A percentile compares a stretch with the other conserved stretches of the same genome.
Conservation (phyloP, 495 filamentous ascomycete genomes). For the Penicillium goetzii region DNA sequence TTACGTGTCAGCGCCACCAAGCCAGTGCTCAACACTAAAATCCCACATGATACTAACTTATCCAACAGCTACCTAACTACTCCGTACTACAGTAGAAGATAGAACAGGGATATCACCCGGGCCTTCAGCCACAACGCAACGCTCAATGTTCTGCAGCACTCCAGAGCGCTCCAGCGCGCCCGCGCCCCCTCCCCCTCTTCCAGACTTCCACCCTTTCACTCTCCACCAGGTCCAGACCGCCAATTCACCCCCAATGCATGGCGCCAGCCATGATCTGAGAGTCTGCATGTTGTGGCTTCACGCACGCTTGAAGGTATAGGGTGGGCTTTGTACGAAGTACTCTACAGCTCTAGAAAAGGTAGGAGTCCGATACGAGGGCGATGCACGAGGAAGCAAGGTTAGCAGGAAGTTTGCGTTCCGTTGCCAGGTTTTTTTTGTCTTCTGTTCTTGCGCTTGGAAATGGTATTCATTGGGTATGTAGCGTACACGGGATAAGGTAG, state of each 20-base stretch:
- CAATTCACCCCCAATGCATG: conserved; percentile 26
- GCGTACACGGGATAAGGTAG: conserved; percentile 30
- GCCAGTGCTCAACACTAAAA: neutral
- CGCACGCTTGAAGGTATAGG: neutral
- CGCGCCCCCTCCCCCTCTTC: neutral
- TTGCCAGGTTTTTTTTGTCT: conserved; percentile 11
- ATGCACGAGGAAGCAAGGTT: conserved; percentile 18
- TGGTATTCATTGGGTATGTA: conserved; percentile 17
- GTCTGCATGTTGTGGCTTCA: conserved; percentile 3
- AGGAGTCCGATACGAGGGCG: conserved; percentile 14
- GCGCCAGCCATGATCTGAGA: conserved; percentile 14
- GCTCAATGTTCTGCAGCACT: conserved; percentile 9
- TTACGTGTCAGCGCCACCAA: conserved; percentile 41
- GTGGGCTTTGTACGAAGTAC: neutral
- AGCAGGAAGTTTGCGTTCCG: conserved; percentile 15
- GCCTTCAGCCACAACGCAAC: neutral
- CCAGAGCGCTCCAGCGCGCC: conserved; percentile 3
- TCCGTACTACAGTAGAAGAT: too few relatives aligned
- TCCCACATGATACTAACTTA: conserved; percentile 26
- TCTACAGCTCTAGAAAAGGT: neutral
- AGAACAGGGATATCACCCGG: neutral
- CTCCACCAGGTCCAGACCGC: conserved; percentile 30
- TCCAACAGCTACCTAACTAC: neutral
- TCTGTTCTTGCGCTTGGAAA: neutral
- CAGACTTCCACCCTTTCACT: neutral